A percentile compares a stretch with the other conserved stretches of the same genome.
phyloP scores from a whole-genome alignment of 495 filamentous ascomycete genomes.

The Trichoderma orchidacearum region DNA sequence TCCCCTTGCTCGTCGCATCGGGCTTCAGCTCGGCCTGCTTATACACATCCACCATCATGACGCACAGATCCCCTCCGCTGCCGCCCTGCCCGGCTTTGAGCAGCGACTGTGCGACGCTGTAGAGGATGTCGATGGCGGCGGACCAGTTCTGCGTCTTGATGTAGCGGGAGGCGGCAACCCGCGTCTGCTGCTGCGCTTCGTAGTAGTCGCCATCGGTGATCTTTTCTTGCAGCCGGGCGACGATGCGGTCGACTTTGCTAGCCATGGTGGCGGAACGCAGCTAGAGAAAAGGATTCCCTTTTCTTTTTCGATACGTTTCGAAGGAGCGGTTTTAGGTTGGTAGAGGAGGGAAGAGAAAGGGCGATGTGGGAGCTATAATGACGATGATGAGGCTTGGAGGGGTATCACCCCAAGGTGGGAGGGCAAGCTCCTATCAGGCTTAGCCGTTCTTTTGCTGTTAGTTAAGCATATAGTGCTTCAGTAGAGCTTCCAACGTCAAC shows the following conservation, averaged over 20 bases:
- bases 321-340: background rate
- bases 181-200: slow-evolving; percentile 94
- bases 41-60: slow-evolving; percentile 78
- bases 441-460: too few relatives aligned
- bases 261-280: slow-evolving; percentile 11
- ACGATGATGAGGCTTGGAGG: background rate
- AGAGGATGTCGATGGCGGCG: slow-evolving; percentile 76
- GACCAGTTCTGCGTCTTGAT: slow-evolving; percentile 70
- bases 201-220: slow-evolving; percentile 90
- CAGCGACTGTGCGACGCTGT: slow-evolving; percentile 69
- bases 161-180: slow-evolving; percentile 85
- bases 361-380: background rate
- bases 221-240: slow-evolving; percentile 42
- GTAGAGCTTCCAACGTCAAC: background rate
- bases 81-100: slow-evolving; percentile 82
- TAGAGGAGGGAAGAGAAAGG: background rate
- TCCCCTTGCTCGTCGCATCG: slow-evolving; percentile 48
- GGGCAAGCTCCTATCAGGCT: too few relatives aligned
- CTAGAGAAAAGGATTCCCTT: background rate
- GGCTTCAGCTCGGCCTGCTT: slow-evolving; percentile 67
- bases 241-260: slow-evolving; percentile 30
- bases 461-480: background rate
- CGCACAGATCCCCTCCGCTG: slow-evolving; percentile 79
- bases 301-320: too few relatives aligned
- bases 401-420: background rate